A percentile compares a stretch with the other conserved stretches of the same genome.
phyloP scores from a whole-genome alignment of 1,284 basidiomycete species.

The Athelia sp. region DNA sequence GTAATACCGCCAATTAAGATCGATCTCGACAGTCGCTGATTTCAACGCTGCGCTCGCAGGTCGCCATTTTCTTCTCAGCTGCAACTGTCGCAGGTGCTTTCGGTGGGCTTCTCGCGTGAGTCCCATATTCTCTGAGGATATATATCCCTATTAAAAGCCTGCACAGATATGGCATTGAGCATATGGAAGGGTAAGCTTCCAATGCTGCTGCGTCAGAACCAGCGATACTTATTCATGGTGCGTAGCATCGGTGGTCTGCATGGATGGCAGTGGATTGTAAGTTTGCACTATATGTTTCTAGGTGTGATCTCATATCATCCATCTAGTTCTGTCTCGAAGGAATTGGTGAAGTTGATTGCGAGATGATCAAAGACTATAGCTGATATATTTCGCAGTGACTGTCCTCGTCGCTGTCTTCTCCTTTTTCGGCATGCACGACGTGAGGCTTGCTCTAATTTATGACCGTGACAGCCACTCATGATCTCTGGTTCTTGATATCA shows the following conservation, averaged over 20 bases:
- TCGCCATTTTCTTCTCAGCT: slow-evolving; percentile 57
- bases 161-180: slow-evolving; percentile 27
- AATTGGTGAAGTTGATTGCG: too few relatives aligned
- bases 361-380: not conserved
- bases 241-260: slow-evolving; percentile 31
- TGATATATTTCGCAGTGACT: slow-evolving; percentile 17
- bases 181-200: slow-evolving; percentile 30
- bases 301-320: too few relatives aligned
- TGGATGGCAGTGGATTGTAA: slow-evolving; percentile 39
- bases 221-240: not conserved
- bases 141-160: not conserved
- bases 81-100: slow-evolving; percentile 29
- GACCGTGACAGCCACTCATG: too few relatives aligned
- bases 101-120: slow-evolving; percentile 29
- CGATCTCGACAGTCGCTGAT: slow-evolving; percentile 34
- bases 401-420: slow-evolving; percentile 26
- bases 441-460: slow-evolving; percentile 5
- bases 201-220: too few relatives aligned
- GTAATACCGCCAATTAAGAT: too few relatives aligned
- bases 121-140: not conserved
- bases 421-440: slow-evolving; percentile 34
- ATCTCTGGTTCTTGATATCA: not conserved
- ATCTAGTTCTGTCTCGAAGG: slow-evolving; percentile 32
- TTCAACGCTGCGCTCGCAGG: slow-evolving; percentile 28
- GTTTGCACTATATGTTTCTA: not conserved